phyloP scores from a whole-genome alignment of 2,329 filamentous ascomycete genomes.

The Colletotrichum acutatum region DNA sequence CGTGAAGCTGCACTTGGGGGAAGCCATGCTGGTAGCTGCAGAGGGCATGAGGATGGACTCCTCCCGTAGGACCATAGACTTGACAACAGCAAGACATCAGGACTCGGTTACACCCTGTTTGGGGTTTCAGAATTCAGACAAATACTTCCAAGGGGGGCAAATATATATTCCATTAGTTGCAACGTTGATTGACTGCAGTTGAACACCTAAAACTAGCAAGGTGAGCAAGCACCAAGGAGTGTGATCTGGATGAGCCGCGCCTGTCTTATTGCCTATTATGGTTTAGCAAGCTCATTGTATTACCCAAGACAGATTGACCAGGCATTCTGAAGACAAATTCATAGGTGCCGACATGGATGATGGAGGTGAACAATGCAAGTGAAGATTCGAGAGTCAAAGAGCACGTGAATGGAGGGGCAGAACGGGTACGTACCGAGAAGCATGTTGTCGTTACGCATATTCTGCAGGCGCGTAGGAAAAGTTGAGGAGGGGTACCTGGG shows the following conservation, averaged over 20 bases:
- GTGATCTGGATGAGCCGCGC: no score
- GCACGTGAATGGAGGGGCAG: slow-evolving; percentile 35
- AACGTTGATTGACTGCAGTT: no score
- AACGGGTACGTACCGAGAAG: slow-evolving; percentile 2
- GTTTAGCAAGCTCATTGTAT: not conserved
- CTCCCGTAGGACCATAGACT: no score
- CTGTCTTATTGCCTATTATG: not conserved
- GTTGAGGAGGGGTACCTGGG: slow-evolving; percentile 22
- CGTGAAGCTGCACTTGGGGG: no score
- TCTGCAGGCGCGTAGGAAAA: not conserved
- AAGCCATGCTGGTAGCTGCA: no score
- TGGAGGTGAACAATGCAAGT: not conserved
- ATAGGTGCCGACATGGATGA: not conserved
- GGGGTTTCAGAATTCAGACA: no score
- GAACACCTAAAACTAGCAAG: no score
- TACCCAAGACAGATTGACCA: not conserved
- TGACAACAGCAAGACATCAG: no score
- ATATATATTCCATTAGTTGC: no score
- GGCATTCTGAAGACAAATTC: not conserved
- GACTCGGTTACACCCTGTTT: no score
- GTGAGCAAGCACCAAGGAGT: no score
- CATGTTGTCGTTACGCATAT: not conserved
- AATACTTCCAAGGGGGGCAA: rapidly evolving
- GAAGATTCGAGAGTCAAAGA: not conserved
- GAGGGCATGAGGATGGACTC: no score